Percentiles rank a stretch among this genome's conserved stretches.
Conservation (phyloP, 1,284 basidiomycete genomes). For the Cryptococcus sp. region DNA sequence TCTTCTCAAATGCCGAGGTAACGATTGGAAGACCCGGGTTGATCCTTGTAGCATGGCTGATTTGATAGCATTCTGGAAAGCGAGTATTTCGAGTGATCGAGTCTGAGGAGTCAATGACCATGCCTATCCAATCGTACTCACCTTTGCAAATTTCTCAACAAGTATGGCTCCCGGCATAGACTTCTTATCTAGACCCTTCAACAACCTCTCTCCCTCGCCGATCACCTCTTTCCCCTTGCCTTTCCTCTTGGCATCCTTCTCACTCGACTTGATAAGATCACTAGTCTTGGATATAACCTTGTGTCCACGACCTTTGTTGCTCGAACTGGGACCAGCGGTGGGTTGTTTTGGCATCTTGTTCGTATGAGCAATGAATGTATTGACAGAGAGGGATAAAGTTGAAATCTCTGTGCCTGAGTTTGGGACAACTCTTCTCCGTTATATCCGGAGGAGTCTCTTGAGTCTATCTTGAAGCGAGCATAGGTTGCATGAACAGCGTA, state of each 20-base stretch:
- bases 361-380: too few species aligned
- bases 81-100: conserved; percentile 58
- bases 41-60: conserved; percentile 59
- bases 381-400: too few species aligned
- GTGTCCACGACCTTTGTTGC: background rate
- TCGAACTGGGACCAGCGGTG: conserved; percentile 1
- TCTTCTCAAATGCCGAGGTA: conserved; percentile 80
- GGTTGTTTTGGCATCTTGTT: background rate
- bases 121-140: background rate
- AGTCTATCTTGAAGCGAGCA: too few species aligned
- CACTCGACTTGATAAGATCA: conserved; percentile 26
- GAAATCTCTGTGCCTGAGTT: too few species aligned
- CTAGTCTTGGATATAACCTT: conserved; percentile 32
- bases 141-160: conserved; percentile 5
- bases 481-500: too few species aligned
- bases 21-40: conserved; percentile 79
- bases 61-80: conserved; percentile 81
- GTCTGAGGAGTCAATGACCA: conserved; percentile 53
- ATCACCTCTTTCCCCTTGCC: conserved; percentile 28
- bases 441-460: too few species aligned
- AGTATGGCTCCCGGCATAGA: background rate
- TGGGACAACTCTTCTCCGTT: too few species aligned
- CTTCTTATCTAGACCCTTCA: background rate
- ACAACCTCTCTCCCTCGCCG: conserved; percentile 16
- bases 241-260: conserved; percentile 21